Percentiles rank a stretch among this genome's conserved stretches.
Evolutionary conservation across 2,329 filamentous ascomycete genomes (phyloP).

Genomic region (Talaromyces piceae): DNA sequence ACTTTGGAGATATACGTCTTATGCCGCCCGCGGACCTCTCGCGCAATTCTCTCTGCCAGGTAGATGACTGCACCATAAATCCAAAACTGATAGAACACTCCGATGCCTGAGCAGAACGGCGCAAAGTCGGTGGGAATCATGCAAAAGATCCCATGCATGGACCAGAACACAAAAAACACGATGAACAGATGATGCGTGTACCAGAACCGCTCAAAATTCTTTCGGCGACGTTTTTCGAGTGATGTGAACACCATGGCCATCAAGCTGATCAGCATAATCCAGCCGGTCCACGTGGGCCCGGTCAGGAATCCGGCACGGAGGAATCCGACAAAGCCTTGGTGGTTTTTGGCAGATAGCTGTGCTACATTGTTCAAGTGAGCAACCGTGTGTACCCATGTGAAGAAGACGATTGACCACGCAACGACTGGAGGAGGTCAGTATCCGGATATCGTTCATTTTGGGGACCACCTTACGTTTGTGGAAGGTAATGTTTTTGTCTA

Average conservation of each 20-base stretch:
- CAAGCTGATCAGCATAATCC: conserved; percentile 71
- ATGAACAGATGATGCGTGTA: conserved; percentile 84
- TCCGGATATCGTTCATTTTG: not conserved
- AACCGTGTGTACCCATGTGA: conserved; percentile 77
- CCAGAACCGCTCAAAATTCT: conserved; percentile 86
- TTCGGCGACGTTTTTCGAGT: conserved; percentile 66
- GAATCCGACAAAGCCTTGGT: conserved; percentile 70
- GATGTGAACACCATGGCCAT: conserved; percentile 74
- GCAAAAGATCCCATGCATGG: conserved; percentile 81
- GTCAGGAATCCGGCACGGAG: conserved; percentile 69
- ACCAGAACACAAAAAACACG: conserved; percentile 84
- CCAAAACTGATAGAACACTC: conserved; percentile 88
- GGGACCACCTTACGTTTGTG: conserved; percentile 63
- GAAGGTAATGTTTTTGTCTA: conserved; percentile 80
- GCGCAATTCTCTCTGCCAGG: conserved; percentile 67
- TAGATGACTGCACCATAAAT: conserved; percentile 77
- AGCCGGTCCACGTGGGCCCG: conserved; percentile 78
- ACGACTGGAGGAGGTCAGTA: conserved; percentile 37
- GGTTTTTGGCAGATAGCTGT: conserved; percentile 65
- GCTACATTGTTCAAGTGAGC: conserved; percentile 85
- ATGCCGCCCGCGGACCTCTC: conserved; percentile 71
- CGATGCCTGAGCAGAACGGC: conserved; percentile 61
- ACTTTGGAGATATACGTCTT: conserved; percentile 85
- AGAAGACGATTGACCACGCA: conserved; percentile 83
- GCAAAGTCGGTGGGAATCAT: conserved; percentile 82